Percentiles rank a stretch among this genome's conserved stretches.
phyloP scores from a whole-genome alignment of 2,329 filamentous ascomycete species.

The Claviceps humidiphila region DNA sequence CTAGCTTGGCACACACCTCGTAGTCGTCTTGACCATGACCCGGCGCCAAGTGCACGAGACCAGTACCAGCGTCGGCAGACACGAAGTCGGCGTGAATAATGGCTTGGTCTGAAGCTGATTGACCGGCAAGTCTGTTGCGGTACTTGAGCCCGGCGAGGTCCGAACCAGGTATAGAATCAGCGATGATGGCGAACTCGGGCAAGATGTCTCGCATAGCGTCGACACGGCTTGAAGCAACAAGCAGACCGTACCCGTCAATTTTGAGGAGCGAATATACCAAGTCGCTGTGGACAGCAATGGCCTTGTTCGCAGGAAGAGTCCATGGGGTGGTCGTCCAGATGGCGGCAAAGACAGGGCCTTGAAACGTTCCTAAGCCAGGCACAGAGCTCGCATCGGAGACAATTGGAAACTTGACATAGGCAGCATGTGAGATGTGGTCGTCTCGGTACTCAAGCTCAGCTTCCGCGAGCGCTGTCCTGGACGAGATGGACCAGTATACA shows the following conservation, averaged over 20 bases:
- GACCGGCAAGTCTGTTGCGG: slow-evolving; percentile 53
- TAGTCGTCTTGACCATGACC: slow-evolving; percentile 98
- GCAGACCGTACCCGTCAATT: slow-evolving; percentile 41
- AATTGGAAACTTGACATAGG: slow-evolving; percentile 72
- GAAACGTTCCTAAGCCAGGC: slow-evolving; percentile 23
- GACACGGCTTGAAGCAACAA: slow-evolving; percentile 61
- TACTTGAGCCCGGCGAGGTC: slow-evolving; percentile 56
- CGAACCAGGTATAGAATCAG: slow-evolving; percentile 46
- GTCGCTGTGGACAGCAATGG: slow-evolving; percentile 67
- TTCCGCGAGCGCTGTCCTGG: slow-evolving; percentile 66
- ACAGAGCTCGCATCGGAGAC: slow-evolving; percentile 23
- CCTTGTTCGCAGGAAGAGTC: slow-evolving; percentile 87
- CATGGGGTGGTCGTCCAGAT: slow-evolving; percentile 98
- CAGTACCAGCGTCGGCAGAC: slow-evolving; percentile 77
- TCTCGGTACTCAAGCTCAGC: slow-evolving; percentile 77
- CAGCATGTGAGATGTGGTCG: slow-evolving; percentile 55
- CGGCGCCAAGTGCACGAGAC: slow-evolving; percentile 86
- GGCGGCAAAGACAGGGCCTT: slow-evolving; percentile 55
- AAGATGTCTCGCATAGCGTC: slow-evolving; percentile 39
- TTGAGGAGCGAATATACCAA: slow-evolving; percentile 60
- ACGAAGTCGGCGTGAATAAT: slow-evolving; percentile 83
- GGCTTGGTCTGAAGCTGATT: slow-evolving; percentile 43
- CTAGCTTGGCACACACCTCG: slow-evolving; percentile 57
- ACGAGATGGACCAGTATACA: slow-evolving; percentile 77
- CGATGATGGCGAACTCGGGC: slow-evolving; percentile 40